These are phyloP conservation scores for Schizonepeta tenuifolia DNA, from an alignment of 257 asterid species.

Conservation along the genomic window DNA sequence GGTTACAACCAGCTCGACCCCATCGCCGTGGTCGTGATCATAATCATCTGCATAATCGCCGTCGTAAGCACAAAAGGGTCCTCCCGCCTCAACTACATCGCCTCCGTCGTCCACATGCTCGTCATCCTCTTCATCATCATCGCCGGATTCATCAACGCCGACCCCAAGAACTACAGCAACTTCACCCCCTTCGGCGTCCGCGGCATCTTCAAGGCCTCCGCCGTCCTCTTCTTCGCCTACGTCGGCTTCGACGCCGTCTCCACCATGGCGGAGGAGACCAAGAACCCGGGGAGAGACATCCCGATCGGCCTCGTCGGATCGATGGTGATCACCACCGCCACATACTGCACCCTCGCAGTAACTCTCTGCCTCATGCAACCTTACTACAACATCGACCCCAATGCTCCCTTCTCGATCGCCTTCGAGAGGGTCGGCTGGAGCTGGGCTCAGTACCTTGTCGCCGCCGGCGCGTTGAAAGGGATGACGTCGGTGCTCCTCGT, in stretches of 20 bases:
- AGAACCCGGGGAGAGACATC: conserved; percentile 54
- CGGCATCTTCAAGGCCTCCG: conserved; percentile 59
- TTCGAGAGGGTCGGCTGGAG: conserved; percentile 53
- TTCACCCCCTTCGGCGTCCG: conserved; percentile 48
- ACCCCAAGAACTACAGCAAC: conserved; percentile 46
- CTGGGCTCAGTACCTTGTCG: conserved; percentile 66
- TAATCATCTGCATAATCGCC: conserved; percentile 36
- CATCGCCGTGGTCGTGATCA: conserved; percentile 58
- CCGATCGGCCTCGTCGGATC: conserved; percentile 71
- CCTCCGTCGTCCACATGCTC: conserved; percentile 51
- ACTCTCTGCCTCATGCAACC: conserved; percentile 62
- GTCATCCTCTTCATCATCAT: conserved; percentile 59
- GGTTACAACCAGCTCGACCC: conserved; percentile 81
- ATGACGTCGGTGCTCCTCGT: conserved; percentile 63
- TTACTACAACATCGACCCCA: conserved; percentile 30
- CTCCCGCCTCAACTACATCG: conserved; percentile 63
- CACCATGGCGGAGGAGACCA: conserved; percentile 70
- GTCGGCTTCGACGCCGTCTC: conserved; percentile 69
- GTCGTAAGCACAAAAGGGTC: conserved; percentile 61
- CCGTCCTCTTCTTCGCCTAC: conserved; percentile 59
- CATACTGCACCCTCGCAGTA: conserved; percentile 54
- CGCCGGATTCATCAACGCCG: conserved; percentile 52
- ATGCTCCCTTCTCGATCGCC: conserved; percentile 57
- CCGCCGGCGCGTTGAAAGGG: conserved; percentile 62
- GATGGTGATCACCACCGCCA: conserved; percentile 50